Evolutionary conservation across 305 asterid species (phyloP).

Genomic region (Fraxinus albicans): DNA sequence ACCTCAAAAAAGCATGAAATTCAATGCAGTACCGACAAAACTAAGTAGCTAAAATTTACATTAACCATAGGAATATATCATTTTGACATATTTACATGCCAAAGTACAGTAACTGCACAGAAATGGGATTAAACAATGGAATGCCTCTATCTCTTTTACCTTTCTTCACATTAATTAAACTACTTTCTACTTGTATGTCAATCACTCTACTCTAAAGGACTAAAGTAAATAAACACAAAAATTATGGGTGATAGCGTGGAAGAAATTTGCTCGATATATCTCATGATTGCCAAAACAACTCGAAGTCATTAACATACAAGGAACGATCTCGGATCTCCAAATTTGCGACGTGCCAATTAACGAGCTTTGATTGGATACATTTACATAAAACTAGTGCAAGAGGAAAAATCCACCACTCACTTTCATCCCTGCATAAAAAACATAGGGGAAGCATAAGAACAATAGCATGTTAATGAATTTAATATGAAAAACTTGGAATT

Average conservation of each 20-base stretch:
- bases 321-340: constrained; percentile 95
- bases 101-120: constrained; percentile 25
- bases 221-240: constrained; percentile 38
- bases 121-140: not conserved
- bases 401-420: constrained; percentile 99
- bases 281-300: constrained; percentile 90
- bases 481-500: constrained; percentile 7
- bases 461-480: not conserved
- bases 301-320: constrained; percentile 84
- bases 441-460: not conserved
- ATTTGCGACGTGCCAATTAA: constrained; percentile 93
- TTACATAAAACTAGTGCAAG: constrained; percentile 77
- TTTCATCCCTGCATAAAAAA: constrained; percentile 75
- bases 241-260: constrained; percentile 59
- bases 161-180: constrained; percentile 18
- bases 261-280: constrained; percentile 27
- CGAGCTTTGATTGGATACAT: constrained; percentile 81
- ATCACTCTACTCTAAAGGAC: constrained; percentile 41
- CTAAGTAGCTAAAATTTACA: not conserved
- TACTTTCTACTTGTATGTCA: constrained; percentile 53
- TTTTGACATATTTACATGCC: constrained; percentile 43
- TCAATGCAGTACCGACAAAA: constrained; percentile 2
- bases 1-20: not conserved
- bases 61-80: constrained; percentile 38
- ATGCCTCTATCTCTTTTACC: not conserved